Percentiles rank a stretch among this genome's conserved stretches.
Evolutionary conservation across 2,329 filamentous ascomycete genomes (phyloP).

Genomic region (Ceratocystis cacaofunesta): DNA sequence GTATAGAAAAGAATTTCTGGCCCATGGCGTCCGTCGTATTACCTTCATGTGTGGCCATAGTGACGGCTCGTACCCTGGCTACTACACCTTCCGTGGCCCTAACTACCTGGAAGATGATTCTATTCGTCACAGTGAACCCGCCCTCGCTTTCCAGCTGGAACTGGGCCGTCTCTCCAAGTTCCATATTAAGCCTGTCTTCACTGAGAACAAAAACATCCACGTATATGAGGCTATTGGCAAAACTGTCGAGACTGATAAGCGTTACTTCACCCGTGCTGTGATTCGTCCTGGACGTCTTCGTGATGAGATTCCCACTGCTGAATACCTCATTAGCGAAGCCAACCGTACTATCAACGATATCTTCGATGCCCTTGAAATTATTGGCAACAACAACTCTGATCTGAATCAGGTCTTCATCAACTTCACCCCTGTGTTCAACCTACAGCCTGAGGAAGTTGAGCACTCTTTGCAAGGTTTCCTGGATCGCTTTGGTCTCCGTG

Average conservation of each 20-base stretch:
- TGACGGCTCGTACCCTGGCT: slow-evolving; percentile 87
- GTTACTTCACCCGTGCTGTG: slow-evolving; percentile 94
- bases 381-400: slow-evolving; percentile 98
- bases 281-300: slow-evolving; percentile 86
- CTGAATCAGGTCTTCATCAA: slow-evolving; percentile 99
- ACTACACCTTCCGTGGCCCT: slow-evolving; percentile 96
- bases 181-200: slow-evolving; percentile 96
- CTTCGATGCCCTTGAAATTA: slow-evolving; percentile 91
- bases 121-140: slow-evolving; percentile 93
- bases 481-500: slow-evolving; percentile 86
- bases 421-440: slow-evolving; percentile 92
- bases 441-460: slow-evolving; percentile 79
- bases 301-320: slow-evolving; percentile 94
- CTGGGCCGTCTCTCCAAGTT: slow-evolving; percentile 89
- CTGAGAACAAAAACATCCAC: slow-evolving; percentile 97
- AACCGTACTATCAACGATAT: slow-evolving; percentile 96
- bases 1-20: slow-evolving; percentile 68
- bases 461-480: slow-evolving; percentile 88
- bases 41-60: slow-evolving; percentile 94
- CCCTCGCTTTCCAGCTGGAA: slow-evolving; percentile 96
- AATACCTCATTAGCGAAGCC: slow-evolving; percentile 95
- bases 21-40: slow-evolving; percentile 70
- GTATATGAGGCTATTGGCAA: slow-evolving; percentile 96
- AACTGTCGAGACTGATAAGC: slow-evolving; percentile 87
- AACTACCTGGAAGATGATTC: slow-evolving; percentile 79